phyloP scores from a whole-genome alignment of 805 yeast genomes.

The Candida caryicola region DNA sequence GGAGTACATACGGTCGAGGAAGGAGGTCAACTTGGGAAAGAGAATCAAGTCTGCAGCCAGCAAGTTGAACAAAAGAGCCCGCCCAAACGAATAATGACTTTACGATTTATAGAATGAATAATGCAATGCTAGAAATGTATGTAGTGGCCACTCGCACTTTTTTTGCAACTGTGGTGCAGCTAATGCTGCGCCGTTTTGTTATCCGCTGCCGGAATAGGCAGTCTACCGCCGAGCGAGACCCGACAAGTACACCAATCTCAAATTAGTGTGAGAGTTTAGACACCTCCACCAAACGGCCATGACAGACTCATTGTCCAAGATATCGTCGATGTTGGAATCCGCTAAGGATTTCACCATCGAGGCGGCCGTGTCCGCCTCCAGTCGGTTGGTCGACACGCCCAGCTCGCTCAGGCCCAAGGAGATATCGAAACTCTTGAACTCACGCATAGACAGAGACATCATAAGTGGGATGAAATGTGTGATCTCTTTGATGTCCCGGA shows the following conservation, averaged over 20 bases:
- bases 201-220: no score
- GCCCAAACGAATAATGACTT: no score
- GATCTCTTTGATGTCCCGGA: constrained; percentile 36
- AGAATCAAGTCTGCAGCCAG: constrained; percentile 58
- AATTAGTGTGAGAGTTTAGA: neutral
- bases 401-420: constrained; percentile 61
- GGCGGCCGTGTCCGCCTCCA: constrained; percentile 78
- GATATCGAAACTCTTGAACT: constrained; percentile 61
- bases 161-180: no score
- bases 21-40: constrained; percentile 53
- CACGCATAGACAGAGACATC: constrained; percentile 58
- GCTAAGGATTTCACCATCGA: constrained; percentile 78
- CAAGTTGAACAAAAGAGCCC: constrained; percentile 36
- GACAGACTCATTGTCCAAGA: constrained; percentile 52
- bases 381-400: constrained; percentile 62
- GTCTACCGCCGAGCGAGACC: no score
- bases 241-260: neutral
- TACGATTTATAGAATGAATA: no score
- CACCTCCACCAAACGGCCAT: constrained; percentile 12
- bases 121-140: no score
- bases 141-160: no score
- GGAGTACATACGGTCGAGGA: constrained; percentile 47
- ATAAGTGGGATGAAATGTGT: constrained; percentile 43
- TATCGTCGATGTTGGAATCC: constrained; percentile 73
- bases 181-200: no score